phyloP scores from a whole-genome alignment of 345 rosid species.

The Camelina sativa region DNA sequence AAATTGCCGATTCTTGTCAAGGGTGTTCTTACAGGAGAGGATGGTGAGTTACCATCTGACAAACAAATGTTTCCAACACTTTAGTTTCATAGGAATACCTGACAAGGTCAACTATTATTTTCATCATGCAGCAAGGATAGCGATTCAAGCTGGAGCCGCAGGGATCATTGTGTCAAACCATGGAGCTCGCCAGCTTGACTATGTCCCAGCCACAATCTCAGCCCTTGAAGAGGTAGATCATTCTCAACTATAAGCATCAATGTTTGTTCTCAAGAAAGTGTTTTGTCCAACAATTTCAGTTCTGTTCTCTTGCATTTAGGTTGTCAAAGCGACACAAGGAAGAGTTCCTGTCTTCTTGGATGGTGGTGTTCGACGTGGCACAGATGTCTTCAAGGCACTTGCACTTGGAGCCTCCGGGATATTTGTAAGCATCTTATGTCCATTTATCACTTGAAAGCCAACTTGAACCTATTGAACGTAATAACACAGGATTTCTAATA shows the following conservation, averaged over 20 bases:
- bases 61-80: slow-evolving; percentile 5
- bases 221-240: slow-evolving; percentile 82
- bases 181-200: slow-evolving; percentile 95
- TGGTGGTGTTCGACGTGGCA: slow-evolving; percentile 96
- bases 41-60: slow-evolving; percentile 51
- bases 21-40: slow-evolving; percentile 91
- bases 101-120: not conserved
- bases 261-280: not conserved
- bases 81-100: not conserved
- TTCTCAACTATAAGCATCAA: slow-evolving; percentile 1
- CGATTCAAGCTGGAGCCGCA: slow-evolving; percentile 77
- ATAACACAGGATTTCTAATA: not conserved
- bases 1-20: slow-evolving; percentile 83
- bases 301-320: slow-evolving; percentile 47
- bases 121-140: slow-evolving; percentile 64
- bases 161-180: slow-evolving; percentile 94
- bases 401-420: slow-evolving; percentile 94
- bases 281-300: not conserved
- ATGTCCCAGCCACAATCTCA: slow-evolving; percentile 75
- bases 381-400: slow-evolving; percentile 92
- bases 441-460: not conserved
- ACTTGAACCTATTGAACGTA: not conserved
- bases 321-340: slow-evolving; percentile 87
- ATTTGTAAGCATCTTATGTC: slow-evolving; percentile 67
- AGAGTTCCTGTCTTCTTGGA: slow-evolving; percentile 86